phyloP scores from a whole-genome alignment of 1,284 basidiomycete species.

The Papiliotrema flavescens region DNA sequence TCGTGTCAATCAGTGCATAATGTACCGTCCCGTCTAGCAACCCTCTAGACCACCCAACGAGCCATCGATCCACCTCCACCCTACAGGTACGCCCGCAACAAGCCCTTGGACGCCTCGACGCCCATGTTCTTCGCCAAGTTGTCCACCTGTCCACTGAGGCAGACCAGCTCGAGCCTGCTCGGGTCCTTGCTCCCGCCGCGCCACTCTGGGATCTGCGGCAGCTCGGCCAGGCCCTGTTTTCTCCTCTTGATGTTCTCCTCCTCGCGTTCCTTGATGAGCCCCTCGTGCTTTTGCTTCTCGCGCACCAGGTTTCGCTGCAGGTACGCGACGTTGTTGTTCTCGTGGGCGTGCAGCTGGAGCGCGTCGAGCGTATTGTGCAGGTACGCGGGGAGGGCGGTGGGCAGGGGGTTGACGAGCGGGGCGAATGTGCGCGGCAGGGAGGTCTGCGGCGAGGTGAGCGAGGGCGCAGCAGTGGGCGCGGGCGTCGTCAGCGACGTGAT shows the following conservation, averaged over 20 bases:
- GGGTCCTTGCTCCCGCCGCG: slow-evolving; percentile 88
- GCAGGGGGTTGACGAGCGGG: slow-evolving; percentile 48
- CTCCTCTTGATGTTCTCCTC: slow-evolving; percentile 83
- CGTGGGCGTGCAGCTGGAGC: slow-evolving; percentile 79
- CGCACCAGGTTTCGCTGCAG: slow-evolving; percentile 85
- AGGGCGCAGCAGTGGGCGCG: slow-evolving; percentile 44
- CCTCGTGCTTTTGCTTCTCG: slow-evolving; percentile 79
- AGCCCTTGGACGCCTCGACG: slow-evolving; percentile 59
- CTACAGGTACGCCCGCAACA: slow-evolving; percentile 47
- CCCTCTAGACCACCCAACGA: too few relatives aligned
- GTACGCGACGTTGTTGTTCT: slow-evolving; percentile 92
- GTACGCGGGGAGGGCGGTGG: slow-evolving; percentile 53
- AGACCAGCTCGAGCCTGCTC: slow-evolving; percentile 81
- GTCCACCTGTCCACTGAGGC: slow-evolving; percentile 81
- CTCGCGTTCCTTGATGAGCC: slow-evolving; percentile 73
- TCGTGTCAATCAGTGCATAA: too few relatives aligned
- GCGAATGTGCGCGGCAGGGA: slow-evolving; percentile 55
- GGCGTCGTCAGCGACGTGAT: slow-evolving; percentile 64
- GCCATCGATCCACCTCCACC: background rate
- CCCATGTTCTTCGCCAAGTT: slow-evolving; percentile 73
- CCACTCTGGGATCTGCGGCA: slow-evolving; percentile 77
- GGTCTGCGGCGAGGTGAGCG: slow-evolving; percentile 33
- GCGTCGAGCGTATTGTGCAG: slow-evolving; percentile 79
- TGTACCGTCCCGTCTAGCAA: too few relatives aligned
- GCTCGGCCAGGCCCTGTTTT: slow-evolving; percentile 76